Conservation (phyloP, 257 asterid species). For the Handroanthus guayacan region DNA sequence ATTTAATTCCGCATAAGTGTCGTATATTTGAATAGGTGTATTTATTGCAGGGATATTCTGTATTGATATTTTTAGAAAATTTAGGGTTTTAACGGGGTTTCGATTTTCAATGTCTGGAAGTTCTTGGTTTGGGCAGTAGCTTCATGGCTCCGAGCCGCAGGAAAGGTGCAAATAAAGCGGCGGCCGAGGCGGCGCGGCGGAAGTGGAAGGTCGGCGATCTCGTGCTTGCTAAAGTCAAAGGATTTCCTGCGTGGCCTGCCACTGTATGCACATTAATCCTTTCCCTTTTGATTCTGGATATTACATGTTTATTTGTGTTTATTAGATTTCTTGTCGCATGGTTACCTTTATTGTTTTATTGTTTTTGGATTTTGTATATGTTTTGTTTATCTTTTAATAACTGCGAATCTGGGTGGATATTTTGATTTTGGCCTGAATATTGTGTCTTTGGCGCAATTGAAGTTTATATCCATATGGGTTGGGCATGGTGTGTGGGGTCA, state of each 20-base stretch:
- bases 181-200: constrained; percentile 67
- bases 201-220: constrained; percentile 95
- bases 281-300: neutral
- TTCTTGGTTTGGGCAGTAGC: constrained; percentile 31
- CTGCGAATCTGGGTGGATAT: constrained; percentile 32
- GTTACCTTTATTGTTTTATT: constrained; percentile 4
- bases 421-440: constrained; percentile 9
- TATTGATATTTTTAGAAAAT: constrained; percentile 4
- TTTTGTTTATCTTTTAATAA: neutral
- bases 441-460: constrained; percentile 14
- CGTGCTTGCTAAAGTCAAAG: constrained; percentile 95
- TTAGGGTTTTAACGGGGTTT: constrained; percentile 41
- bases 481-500: constrained; percentile 8
- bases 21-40: neutral
- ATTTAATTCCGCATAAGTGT: neutral
- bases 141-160: constrained; percentile 88
- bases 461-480: neutral
- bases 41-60: constrained; percentile 6
- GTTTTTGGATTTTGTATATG: neutral
- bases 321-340: constrained; percentile 19
- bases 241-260: constrained; percentile 98
- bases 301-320: neutral
- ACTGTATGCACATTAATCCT: constrained; percentile 50
- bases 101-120: constrained; percentile 56
- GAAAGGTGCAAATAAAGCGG: constrained; percentile 62